Conservation (phyloP, 108 stramenopile species). For the Nannochloropsis gaditana region DNA sequence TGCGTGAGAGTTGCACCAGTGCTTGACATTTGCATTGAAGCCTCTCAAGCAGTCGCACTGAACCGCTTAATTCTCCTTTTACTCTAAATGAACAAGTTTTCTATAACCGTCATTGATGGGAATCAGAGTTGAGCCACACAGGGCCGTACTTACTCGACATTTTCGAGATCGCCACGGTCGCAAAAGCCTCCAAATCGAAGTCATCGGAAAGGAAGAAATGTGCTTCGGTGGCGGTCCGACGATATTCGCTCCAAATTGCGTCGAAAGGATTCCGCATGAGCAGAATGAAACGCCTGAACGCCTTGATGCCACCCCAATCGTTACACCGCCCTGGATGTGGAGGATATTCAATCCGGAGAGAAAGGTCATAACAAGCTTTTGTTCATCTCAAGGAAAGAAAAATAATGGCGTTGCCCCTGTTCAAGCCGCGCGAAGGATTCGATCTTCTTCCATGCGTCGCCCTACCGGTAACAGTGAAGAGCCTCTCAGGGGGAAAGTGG, state of each 20-base stretch:
- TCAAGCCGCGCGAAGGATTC: neutral
- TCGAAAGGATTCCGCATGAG: slow-evolving; percentile 4
- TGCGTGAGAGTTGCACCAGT: neutral
- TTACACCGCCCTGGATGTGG: neutral
- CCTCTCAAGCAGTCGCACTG: too few species aligned
- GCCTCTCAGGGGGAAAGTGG: neutral
- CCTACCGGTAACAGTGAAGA: neutral
- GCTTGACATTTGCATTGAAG: neutral
- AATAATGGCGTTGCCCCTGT: neutral
- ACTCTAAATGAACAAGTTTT: neutral
- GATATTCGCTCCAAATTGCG: slow-evolving; percentile 10
- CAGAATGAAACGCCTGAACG: neutral
- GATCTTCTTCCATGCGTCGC: neutral
- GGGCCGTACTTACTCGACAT: neutral
- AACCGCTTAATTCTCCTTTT: neutral
- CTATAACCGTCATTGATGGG: neutral
- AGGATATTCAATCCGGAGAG: neutral
- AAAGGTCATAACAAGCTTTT: neutral
- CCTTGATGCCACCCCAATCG: neutral
- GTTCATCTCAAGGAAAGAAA: neutral
- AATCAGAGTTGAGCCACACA: neutral
- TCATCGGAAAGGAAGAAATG: neutral
- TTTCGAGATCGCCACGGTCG: neutral
- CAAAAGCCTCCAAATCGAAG: neutral
- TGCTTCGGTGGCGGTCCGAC: neutral